Conservation (phyloP, 2,329 filamentous ascomycete species). For the Apiospora sp. region DNA sequence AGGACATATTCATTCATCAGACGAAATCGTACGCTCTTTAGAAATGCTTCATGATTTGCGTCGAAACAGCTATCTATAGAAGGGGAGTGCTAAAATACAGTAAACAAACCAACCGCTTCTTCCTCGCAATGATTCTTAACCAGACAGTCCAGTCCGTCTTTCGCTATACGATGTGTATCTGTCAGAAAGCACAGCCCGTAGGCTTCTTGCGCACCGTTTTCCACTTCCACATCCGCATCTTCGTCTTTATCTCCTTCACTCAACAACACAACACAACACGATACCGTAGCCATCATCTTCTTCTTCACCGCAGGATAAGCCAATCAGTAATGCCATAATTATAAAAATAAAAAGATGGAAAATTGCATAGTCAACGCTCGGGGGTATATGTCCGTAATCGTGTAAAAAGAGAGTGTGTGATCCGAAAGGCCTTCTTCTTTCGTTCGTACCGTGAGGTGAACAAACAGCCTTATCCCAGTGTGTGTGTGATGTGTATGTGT, state of each 20-base stretch:
- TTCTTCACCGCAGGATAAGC: too few species aligned
- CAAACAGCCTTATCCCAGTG: not conserved
- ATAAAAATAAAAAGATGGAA: not conserved
- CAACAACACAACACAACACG: too few species aligned
- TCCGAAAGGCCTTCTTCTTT: not conserved
- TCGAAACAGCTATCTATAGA: not conserved
- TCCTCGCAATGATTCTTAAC: too few species aligned
- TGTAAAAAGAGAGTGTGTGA: conserved; percentile 13
- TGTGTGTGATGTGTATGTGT: not conserved
- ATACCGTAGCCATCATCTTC: not conserved
- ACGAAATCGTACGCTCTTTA: not conserved
- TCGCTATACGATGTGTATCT: not conserved
- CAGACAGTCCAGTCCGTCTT: not conserved
- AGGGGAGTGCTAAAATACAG: not conserved
- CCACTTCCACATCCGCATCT: not conserved
- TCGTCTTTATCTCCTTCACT: not conserved
- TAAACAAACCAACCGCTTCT: not conserved
- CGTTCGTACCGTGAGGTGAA: too few species aligned
- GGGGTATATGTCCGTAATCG: conserved; percentile 18
- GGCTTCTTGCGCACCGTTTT: not conserved
- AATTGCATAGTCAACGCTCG: conserved; percentile 15
- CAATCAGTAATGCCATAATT: not conserved
- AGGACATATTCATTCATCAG: not conserved
- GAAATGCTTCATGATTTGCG: not conserved
- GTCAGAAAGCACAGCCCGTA: too few species aligned